Evolutionary conservation across 768 basidiomycete genomes (phyloP).

Genomic region (Rhizopogon salebrosus): DNA sequence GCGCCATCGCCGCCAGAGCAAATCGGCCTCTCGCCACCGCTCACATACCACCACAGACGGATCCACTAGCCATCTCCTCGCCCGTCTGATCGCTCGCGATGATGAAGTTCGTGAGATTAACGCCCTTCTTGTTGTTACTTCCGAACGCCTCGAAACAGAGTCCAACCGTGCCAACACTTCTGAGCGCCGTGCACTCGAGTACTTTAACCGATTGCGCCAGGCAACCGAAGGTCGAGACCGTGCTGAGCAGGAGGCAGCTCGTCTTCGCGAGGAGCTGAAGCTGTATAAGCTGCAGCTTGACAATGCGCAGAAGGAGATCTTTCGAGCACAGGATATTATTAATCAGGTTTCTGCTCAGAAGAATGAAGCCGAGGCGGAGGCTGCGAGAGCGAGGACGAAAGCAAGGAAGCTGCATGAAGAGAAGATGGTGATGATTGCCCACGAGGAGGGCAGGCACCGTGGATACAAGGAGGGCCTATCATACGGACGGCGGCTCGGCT

Average conservation of each 20-base stretch:
- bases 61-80: conserved; percentile 26
- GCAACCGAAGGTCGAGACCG: conserved; percentile 34
- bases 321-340: conserved; percentile 37
- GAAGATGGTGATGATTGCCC: conserved; percentile 34
- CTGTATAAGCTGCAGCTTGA: conserved; percentile 42
- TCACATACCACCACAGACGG: conserved; percentile 22
- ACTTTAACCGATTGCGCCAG: conserved; percentile 36
- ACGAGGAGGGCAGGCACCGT: conserved; percentile 37
- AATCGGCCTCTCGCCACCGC: conserved; percentile 21
- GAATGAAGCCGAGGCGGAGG: conserved; percentile 40
- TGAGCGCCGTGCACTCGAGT: conserved; percentile 43
- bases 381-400: conserved; percentile 38
- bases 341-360: conserved; percentile 37
- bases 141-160: conserved; percentile 35
- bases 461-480: conserved; percentile 40
- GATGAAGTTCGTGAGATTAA: conserved; percentile 29
- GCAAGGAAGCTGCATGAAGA: conserved; percentile 40
- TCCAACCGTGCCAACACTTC: conserved; percentile 38
- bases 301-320: conserved; percentile 40
- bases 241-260: conserved; percentile 33
- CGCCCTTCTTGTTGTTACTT: conserved; percentile 17
- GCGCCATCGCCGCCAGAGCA: conserved; percentile 16
- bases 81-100: conserved; percentile 22
- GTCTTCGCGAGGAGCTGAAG: conserved; percentile 37
- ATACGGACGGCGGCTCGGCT: conserved; percentile 24